These are phyloP conservation scores for Urtica urens DNA, from an alignment of 306 rosid species.

Conservation along the genomic window DNA sequence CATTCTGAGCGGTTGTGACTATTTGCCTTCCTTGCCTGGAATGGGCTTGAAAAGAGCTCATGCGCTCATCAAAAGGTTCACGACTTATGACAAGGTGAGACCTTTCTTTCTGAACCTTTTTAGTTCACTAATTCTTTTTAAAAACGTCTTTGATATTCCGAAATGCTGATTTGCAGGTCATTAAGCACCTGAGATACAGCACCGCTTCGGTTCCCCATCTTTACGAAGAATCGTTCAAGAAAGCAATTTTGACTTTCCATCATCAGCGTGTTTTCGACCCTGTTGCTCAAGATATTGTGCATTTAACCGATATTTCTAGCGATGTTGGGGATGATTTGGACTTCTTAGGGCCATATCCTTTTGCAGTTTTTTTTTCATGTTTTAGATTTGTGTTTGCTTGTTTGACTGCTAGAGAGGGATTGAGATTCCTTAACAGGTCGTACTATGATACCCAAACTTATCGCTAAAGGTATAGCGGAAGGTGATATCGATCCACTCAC, in stretches of 20 bases:
- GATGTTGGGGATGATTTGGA: constrained; percentile 47
- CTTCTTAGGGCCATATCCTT: constrained; percentile 98
- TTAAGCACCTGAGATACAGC: constrained; percentile 72
- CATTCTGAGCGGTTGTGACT: constrained; percentile 93
- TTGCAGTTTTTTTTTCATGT: constrained; percentile 16
- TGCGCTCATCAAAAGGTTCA: constrained; percentile 53
- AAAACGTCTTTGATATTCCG: background rate
- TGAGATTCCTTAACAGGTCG: constrained; percentile 43
- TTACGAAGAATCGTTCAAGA: constrained; percentile 82
- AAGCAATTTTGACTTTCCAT: constrained; percentile 72
- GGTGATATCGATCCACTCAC: constrained; percentile 88
- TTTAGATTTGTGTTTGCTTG: constrained; percentile 7
- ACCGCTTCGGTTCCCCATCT: constrained; percentile 63
- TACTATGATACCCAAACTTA: constrained; percentile 54
- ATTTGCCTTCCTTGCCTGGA: constrained; percentile 86
- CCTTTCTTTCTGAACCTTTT: constrained; percentile 4
- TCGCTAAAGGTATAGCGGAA: constrained; percentile 79
- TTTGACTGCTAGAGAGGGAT: constrained; percentile 13
- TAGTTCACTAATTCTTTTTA: background rate
- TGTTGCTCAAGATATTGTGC: constrained; percentile 46
- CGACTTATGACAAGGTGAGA: constrained; percentile 71
- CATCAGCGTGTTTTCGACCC: constrained; percentile 83
- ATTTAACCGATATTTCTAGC: constrained; percentile 41
- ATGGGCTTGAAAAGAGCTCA: constrained; percentile 97
- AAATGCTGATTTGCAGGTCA: constrained; percentile 40